Base-by-base conservation (phyloP, 371 early-diverging fungal genomes). In the Rhizopus arrhizus region DNA sequence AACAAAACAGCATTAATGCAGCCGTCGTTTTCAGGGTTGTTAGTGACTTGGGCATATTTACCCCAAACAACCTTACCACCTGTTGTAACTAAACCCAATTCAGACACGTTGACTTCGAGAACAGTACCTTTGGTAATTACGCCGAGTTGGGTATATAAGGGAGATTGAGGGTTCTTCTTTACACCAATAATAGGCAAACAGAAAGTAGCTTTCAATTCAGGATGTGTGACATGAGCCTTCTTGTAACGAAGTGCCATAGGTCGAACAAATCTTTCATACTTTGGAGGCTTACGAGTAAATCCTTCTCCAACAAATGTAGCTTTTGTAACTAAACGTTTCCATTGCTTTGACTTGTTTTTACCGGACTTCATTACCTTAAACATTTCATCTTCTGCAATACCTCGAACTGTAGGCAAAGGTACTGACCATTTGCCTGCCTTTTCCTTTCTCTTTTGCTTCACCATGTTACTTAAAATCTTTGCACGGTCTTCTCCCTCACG, bases 11-110 rank as follows among this genome's bases (percentile, higher is more conserved):
- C 92, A 72, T 97, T 97, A 80, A 97, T 92, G 75, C 96, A 95
- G 33, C 97, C 97, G 79, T 98, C 98, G 77, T 94, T 90, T 80
- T 97, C 96, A 42, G 96, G 96, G 73, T 94, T 91, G 73, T 95
- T 95, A 12, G 94, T 95, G 13, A 96, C 89, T 84, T 99, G 99
- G 13, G 98, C 97, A 80, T 99, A 99, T 84, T 99, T 99, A 68
- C 99, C 99, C 99, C 99, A 99, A 15, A 99, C 97, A 59, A 99
- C 98, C 82, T 99, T 98, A 61, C 99, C 99, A 70, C 91, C 86
- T 41, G 95, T 95, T 47, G 99, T 98, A 22, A 99, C 99, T 50
- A 99, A 82, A 59, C 99, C 99, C 59, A 99, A 84, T 77, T 99
- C 99, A 65, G 92, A 91, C 4, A 99, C 81, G 55, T 65, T 75